Conservation (phyloP, 2,329 filamentous ascomycete genomes). For the Nakataea oryzae region DNA sequence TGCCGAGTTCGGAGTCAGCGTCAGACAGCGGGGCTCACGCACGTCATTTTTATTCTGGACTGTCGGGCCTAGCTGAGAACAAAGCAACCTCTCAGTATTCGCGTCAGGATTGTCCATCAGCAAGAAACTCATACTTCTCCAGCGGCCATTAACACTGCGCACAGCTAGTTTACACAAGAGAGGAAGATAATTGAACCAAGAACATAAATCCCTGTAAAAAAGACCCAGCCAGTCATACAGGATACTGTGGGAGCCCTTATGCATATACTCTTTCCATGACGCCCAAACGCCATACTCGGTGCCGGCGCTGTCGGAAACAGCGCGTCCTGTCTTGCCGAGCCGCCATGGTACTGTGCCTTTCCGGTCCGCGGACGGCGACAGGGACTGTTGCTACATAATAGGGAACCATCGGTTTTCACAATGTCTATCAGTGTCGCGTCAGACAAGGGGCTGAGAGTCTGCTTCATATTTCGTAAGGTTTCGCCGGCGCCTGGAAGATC, state of each 20-base stretch:
- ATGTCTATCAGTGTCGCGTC: neutral
- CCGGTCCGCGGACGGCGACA: neutral
- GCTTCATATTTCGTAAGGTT: constrained; percentile 43
- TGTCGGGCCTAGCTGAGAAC: neutral
- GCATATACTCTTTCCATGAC: neutral
- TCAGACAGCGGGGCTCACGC: neutral
- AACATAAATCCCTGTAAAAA: neutral
- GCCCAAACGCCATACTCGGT: neutral
- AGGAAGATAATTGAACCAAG: neutral
- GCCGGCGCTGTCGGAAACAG: too few species aligned
- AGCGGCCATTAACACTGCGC: neutral
- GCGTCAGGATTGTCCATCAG: neutral
- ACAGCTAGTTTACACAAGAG: neutral
- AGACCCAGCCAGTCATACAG: neutral
- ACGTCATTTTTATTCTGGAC: neutral
- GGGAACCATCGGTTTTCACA: neutral
- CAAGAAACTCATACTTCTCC: neutral
- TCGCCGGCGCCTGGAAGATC: constrained; percentile 59
- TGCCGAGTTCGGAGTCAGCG: neutral
- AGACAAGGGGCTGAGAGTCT: neutral
- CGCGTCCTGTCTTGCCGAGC: neutral
- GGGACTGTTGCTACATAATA: neutral
- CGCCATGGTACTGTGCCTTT: neutral
- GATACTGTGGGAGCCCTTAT: neutral
- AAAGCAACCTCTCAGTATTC: neutral